A percentile compares a stretch with the other conserved stretches of the same genome.
These are phyloP conservation scores for Suillus occidentalis DNA, from an alignment of 768 basidiomycete genomes.

Conservation along the genomic window DNA sequence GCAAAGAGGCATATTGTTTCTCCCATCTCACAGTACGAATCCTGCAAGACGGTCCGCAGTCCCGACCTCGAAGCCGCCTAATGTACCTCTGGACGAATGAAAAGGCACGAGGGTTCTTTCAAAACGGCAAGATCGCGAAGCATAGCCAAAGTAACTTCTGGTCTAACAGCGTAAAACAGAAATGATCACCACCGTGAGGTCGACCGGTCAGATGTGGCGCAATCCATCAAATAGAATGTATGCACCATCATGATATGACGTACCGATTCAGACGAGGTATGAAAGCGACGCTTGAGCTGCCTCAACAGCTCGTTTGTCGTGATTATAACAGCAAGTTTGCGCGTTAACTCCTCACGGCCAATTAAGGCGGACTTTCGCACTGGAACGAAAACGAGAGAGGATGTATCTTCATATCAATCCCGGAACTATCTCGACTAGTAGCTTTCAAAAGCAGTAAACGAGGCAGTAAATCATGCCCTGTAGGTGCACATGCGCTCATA, in stretches of 20 bases:
- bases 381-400: constrained; percentile 66
- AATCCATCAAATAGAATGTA: neutral
- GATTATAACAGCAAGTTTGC: constrained; percentile 61
- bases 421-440: constrained; percentile 26
- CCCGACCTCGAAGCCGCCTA: constrained; percentile 53
- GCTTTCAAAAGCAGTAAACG: constrained; percentile 44
- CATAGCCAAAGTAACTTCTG: constrained; percentile 51
- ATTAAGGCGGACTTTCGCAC: constrained; percentile 66
- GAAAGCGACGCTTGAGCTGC: constrained; percentile 34
- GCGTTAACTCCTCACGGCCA: constrained; percentile 35
- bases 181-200: too few relatives aligned
- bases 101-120: constrained; percentile 28
- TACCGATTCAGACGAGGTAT: neutral
- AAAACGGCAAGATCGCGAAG: constrained; percentile 36
- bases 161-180: constrained; percentile 83
- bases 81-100: constrained; percentile 39
- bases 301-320: constrained; percentile 73
- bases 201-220: constrained; percentile 5
- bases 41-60: constrained; percentile 62
- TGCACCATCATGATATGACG: constrained; percentile 13
- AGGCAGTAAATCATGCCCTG: neutral
- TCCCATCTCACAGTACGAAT: constrained; percentile 50
- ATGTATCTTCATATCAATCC: constrained; percentile 61
- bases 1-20: constrained; percentile 51
- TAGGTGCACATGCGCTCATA: neutral